Conservation (phyloP, 345 rosid genomes). For the Brassica incana region DNA sequence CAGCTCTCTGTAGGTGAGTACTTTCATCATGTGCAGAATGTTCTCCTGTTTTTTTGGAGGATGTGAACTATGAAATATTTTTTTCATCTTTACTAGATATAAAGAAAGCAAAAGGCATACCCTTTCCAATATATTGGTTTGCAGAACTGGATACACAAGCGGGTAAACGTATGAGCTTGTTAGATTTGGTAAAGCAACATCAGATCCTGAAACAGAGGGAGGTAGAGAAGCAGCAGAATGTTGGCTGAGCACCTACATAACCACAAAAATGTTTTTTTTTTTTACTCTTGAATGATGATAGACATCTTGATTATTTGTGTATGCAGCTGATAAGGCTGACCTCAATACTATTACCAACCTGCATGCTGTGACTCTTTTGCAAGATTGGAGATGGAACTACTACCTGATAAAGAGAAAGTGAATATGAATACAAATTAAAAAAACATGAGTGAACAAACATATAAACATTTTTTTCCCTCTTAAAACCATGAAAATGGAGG, state of each 20-base stretch:
- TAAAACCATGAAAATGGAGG: neutral
- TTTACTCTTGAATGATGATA: conserved; percentile 4
- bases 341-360: conserved; percentile 68
- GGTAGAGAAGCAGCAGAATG: conserved; percentile 45
- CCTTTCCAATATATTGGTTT: conserved; percentile 75
- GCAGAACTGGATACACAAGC: conserved; percentile 56
- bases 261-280: conserved; percentile 9
- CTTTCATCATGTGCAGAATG: conserved; percentile 76
- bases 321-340: conserved; percentile 47
- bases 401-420: conserved; percentile 58
- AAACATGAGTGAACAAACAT: conserved; percentile 15
- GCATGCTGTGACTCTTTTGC: conserved; percentile 95
- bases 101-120: conserved; percentile 44
- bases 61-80: neutral
- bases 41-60: conserved; percentile 56
- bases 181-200: conserved; percentile 45
- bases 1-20: conserved; percentile 51
- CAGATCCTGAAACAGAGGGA: conserved; percentile 34
- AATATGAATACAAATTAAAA: conserved; percentile 23
- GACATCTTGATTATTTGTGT: conserved; percentile 16
- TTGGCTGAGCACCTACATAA: conserved; percentile 68
- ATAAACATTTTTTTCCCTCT: conserved; percentile 2
- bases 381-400: conserved; percentile 56
- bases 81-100: neutral
- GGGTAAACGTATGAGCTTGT: conserved; percentile 56